Evolutionary conservation across 805 yeast species (phyloP), one percentile per base, ranked within the genome.

Genomic region (Sugiyamaella americana): DNA sequence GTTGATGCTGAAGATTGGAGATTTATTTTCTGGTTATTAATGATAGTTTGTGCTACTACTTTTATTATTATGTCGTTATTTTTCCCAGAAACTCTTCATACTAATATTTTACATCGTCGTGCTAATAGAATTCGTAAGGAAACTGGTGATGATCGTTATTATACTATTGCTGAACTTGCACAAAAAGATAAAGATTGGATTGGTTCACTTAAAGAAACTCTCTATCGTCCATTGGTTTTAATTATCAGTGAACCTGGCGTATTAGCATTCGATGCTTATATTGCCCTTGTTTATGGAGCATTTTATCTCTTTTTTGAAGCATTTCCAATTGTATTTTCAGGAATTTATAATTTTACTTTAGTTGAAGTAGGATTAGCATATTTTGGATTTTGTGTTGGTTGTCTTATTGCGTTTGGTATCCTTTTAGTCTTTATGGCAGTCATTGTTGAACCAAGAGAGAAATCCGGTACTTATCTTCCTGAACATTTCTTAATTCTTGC

Each of bases 221-320:
- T 63, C 17, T 43, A 41, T 19, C 48, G 61, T 16, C 83, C 84
- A 2, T 44, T 65, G 18, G 70, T 70, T 46, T 66, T 80, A 46
- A 68, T 73, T 16, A 24, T 72, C 20, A 52, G 58, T 41, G 85
- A 80, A 58, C 85, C 84, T 0, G 76, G 75, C 21, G 73, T 79
- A 13, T 48, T 79, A 16, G 65, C 78, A 26, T 71, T 78, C 49
- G 71, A 79, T 55, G 17, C 72, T 21, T 79, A 78, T 58, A 64
- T 74, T 52, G 76, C 79, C 0, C 54, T 79, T 43, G 65, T 72
- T 4, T 80, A 79, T 59, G 75, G 81, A 23, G 61, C 73, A 24
- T 53, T 76, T 51, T 80, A 77, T 58, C 58, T 78, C 20, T 79
- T 76, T 67, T 76, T 79, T 54, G 84, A 80, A 60, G 79, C 78